A percentile compares a stretch with the other conserved stretches of the same genome.
phyloP scores from a whole-genome alignment of 352 stramenopile species.

The Phytophthora pisi region DNA sequence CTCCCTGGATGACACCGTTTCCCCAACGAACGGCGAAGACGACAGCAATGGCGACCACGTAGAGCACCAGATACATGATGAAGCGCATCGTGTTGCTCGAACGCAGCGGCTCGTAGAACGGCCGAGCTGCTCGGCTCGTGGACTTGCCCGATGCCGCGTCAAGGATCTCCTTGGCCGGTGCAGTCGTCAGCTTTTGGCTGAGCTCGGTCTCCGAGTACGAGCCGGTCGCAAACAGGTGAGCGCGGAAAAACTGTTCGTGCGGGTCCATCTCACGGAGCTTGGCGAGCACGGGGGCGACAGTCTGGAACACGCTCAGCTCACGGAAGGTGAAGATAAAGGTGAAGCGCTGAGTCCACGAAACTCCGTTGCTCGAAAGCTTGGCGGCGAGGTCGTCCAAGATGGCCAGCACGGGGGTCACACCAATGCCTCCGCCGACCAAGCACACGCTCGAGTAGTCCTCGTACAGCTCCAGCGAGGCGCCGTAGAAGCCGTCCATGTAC shows the following conservation, averaged over 20 bases:
- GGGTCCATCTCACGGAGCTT: conserved; percentile 47
- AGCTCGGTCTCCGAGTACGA: conserved; percentile 31
- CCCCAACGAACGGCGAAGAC: conserved; percentile 48
- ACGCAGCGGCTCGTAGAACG: conserved; percentile 66
- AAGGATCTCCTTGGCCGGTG: conserved; percentile 12
- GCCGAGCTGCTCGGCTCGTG: conserved; percentile 20
- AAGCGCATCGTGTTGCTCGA: conserved; percentile 44
- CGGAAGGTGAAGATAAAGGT: conserved; percentile 51
- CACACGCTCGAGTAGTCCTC: conserved; percentile 53
- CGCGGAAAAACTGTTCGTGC: conserved; percentile 40
- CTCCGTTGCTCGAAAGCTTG: conserved; percentile 34
- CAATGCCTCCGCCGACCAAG: conserved; percentile 53
- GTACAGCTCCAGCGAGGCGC: conserved; percentile 50
- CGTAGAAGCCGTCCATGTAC: conserved; percentile 67
- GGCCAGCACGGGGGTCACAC: conserved; percentile 50
- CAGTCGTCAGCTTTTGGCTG: conserved; percentile 23
- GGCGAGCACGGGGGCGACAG: conserved; percentile 35
- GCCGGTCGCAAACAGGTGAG: conserved; percentile 39
- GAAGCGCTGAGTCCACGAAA: conserved; percentile 43
- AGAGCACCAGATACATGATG: conserved; percentile 46
- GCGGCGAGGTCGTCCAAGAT: conserved; percentile 51
- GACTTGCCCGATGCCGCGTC: conserved; percentile 20
- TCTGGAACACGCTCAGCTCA: conserved; percentile 43
- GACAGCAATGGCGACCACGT: conserved; percentile 41
- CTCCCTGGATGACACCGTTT: conserved; percentile 57